A percentile compares a stretch with the other conserved stretches of the same genome.
Evolutionary conservation across 2,329 filamentous ascomycete species (phyloP).

Genomic region (Apiospora aurea): DNA sequence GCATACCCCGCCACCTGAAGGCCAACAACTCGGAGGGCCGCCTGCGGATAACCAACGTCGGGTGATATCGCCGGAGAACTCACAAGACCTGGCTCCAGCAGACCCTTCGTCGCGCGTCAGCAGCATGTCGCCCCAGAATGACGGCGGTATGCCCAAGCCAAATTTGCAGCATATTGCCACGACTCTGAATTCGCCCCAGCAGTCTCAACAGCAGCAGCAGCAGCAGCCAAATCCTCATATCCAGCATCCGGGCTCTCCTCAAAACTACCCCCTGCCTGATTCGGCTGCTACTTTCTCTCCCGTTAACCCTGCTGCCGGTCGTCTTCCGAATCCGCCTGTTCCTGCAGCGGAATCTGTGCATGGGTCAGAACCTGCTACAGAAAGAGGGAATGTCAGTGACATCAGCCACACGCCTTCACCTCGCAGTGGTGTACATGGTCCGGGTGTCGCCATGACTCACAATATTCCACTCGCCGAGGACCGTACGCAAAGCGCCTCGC

Average conservation of each 20-base stretch:
- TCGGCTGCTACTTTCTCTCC: conserved; percentile 28
- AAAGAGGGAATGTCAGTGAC: conserved; percentile 20
- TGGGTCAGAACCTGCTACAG: neutral
- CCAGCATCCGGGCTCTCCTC: conserved; percentile 28
- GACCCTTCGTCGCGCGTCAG: conserved; percentile 24
- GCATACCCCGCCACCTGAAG: conserved; percentile 21
- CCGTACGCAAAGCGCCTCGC: conserved; percentile 28
- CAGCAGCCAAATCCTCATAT: conserved; percentile 16
- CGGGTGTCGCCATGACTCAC: conserved; percentile 10
- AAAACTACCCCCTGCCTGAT: conserved; percentile 27
- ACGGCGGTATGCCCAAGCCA: conserved; percentile 26
- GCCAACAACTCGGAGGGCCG: neutral
- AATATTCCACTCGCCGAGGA: conserved; percentile 30
- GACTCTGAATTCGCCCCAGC: conserved; percentile 29
- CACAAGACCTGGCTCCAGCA: neutral
- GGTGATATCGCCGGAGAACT: conserved; percentile 3
- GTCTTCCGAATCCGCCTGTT: conserved; percentile 22
- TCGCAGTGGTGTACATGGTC: conserved; percentile 31
- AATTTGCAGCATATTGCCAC: conserved; percentile 36
- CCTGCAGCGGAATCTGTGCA: conserved; percentile 7
- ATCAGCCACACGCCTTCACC: conserved; percentile 28
- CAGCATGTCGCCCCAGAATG: conserved; percentile 31
- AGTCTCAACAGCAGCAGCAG: conserved; percentile 19
- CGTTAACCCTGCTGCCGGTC: conserved; percentile 25
- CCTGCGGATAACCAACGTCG: neutral